These are phyloP conservation scores for Wickerhamomyces sydowiorum DNA, from an alignment of 805 yeast genomes.

Conservation along the genomic window DNA sequence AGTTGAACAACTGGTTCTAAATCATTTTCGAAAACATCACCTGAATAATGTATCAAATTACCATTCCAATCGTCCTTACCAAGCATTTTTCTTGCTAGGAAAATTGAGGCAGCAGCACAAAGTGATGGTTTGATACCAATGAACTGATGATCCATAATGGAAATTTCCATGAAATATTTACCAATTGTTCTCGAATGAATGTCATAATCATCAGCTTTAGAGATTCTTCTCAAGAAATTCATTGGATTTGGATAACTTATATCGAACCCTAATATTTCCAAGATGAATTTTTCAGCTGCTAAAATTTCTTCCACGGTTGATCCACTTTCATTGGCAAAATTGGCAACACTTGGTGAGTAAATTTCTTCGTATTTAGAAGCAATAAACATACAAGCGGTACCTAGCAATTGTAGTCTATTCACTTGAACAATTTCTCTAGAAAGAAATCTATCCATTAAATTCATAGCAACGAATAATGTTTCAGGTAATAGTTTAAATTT, in stretches of 20 bases:
- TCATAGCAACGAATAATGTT: slow-evolving; percentile 77
- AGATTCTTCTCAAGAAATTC: slow-evolving; percentile 86
- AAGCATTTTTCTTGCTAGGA: slow-evolving; percentile 70
- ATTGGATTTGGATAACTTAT: slow-evolving; percentile 87
- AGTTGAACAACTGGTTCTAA: slow-evolving; percentile 66
- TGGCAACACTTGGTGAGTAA: slow-evolving; percentile 78
- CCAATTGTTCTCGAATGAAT: slow-evolving; percentile 87
- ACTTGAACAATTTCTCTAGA: slow-evolving; percentile 72
- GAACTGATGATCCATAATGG: slow-evolving; percentile 73
- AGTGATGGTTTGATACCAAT: slow-evolving; percentile 75
- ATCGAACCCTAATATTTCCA: slow-evolving; percentile 70
- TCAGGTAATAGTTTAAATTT: slow-evolving; percentile 84
- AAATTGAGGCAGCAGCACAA: slow-evolving; percentile 89
- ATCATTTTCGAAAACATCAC: slow-evolving; percentile 76
- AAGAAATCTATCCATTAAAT: slow-evolving; percentile 83
- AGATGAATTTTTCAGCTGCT: slow-evolving; percentile 77
- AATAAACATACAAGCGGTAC: slow-evolving; percentile 79
- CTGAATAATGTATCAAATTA: slow-evolving; percentile 84
- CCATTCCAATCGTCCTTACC: slow-evolving; percentile 75
- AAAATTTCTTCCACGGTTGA: slow-evolving; percentile 78
- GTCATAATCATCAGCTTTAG: slow-evolving; percentile 92
- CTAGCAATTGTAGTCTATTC: slow-evolving; percentile 77
- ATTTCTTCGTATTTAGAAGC: slow-evolving; percentile 95
- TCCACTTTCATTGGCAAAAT: slow-evolving; percentile 81
- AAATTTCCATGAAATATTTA: slow-evolving; percentile 76